Evolutionary conservation across 169 alveolate genomes (phyloP).

Genomic region (Cyclospora cayetanensis): DNA sequence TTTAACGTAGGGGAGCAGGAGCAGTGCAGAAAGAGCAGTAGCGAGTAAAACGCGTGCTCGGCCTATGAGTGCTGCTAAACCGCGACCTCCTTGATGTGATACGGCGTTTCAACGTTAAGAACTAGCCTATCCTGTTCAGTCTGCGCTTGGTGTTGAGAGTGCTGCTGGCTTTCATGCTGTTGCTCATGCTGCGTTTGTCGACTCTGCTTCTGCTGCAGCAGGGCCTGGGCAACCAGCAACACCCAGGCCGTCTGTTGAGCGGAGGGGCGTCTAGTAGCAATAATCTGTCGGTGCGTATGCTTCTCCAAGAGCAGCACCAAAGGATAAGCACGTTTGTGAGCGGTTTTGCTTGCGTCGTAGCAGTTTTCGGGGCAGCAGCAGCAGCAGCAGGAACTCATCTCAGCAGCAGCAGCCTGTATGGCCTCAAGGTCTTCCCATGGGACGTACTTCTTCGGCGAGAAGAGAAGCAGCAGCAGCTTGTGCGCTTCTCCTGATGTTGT

Average conservation of each 20-base stretch:
- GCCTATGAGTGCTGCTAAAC: no score
- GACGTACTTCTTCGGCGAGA: neutral
- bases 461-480: neutral
- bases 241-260: neutral
- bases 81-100: neutral
- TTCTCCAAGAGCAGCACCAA: neutral
- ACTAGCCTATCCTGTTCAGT: neutral
- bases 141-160: neutral
- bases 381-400: neutral
- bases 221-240: neutral
- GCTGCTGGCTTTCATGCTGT: neutral
- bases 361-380: neutral
- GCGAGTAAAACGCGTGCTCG: no score
- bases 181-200: neutral
- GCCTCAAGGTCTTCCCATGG: neutral
- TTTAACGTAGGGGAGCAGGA: no score
- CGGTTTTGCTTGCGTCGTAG: neutral
- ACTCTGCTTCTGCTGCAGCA: neutral
- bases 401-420: neutral
- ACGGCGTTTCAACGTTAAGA: neutral
- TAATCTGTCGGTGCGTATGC: neutral
- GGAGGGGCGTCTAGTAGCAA: neutral
- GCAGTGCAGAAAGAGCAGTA: no score
- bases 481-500: neutral
- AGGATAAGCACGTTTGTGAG: neutral